Conservation (phyloP, 345 rosid genomes). For the Punica granatum region DNA sequence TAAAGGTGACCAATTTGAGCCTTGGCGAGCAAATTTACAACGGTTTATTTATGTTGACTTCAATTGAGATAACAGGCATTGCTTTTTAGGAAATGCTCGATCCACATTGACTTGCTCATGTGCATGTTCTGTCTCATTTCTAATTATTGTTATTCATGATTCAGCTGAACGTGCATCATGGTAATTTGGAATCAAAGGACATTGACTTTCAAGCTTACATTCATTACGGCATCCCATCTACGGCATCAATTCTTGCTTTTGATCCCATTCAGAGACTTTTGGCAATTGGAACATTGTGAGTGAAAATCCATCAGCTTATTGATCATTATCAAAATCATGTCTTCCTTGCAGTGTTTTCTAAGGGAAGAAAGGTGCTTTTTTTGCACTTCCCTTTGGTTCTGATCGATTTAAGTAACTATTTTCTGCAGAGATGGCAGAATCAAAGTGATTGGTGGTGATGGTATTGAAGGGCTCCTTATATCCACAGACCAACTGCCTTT, state of each 20-base stretch:
- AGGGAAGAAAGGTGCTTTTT: neutral
- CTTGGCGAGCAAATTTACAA: neutral
- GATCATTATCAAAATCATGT: neutral
- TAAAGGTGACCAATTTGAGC: neutral
- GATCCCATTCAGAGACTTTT: slow-evolving; percentile 51
- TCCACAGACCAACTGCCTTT: slow-evolving; percentile 44
- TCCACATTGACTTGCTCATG: neutral
- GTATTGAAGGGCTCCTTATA: slow-evolving; percentile 52
- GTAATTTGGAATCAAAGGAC: slow-evolving; percentile 28
- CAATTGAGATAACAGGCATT: neutral
- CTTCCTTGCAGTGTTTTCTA: neutral
- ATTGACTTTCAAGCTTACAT: slow-evolving; percentile 33
- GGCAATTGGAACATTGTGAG: slow-evolving; percentile 60
- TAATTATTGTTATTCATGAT: slow-evolving; percentile 2
- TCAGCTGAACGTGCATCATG: slow-evolving; percentile 22
- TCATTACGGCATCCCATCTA: slow-evolving; percentile 59
- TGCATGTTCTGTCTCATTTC: neutral
- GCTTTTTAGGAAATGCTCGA: neutral
- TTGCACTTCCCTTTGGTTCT: neutral
- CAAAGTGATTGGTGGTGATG: slow-evolving; percentile 61
- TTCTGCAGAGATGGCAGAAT: slow-evolving; percentile 57
- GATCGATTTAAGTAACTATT: neutral
- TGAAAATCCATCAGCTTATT: slow-evolving; percentile 1
- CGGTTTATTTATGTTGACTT: neutral
- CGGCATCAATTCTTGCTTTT: slow-evolving; percentile 59